Percentiles rank a stretch among this genome's conserved stretches.
phyloP scores from a whole-genome alignment of 1,284 basidiomycete genomes.

The Cutaneotrichosporon spelunceum region DNA sequence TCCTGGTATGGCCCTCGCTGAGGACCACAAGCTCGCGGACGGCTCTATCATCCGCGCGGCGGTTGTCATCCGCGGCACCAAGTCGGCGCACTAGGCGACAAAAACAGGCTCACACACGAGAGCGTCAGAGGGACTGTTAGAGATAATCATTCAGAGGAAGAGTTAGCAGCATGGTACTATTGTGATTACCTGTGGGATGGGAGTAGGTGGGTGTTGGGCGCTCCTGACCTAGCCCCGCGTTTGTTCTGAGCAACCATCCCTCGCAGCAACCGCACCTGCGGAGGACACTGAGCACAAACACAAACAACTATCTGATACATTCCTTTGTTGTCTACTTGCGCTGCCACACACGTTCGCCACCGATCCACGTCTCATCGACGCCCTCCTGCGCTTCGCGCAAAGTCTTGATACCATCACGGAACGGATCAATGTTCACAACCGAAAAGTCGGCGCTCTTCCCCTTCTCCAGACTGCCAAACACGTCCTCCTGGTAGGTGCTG shows the following conservation, averaged over 20 bases:
- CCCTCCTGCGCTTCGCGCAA: slow-evolving; percentile 30
- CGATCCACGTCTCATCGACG: slow-evolving; percentile 33
- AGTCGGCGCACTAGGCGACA: slow-evolving; percentile 3
- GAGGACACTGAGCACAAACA: too few relatives aligned
- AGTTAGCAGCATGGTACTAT: neutral
- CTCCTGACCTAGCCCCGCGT: neutral
- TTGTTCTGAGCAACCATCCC: too few relatives aligned
- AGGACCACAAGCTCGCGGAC: slow-evolving; percentile 12
- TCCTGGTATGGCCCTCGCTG: slow-evolving; percentile 7
- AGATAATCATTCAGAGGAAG: neutral
- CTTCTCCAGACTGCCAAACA: slow-evolving; percentile 23
- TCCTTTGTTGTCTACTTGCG: neutral
- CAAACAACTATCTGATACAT: neutral
- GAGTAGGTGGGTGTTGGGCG: neutral
- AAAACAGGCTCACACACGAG: neutral
- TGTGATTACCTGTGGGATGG: neutral
- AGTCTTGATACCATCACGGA: slow-evolving; percentile 28
- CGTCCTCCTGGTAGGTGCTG: slow-evolving; percentile 20
- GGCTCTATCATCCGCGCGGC: slow-evolving; percentile 14
- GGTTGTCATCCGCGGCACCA: slow-evolving; percentile 12
- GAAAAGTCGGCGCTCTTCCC: slow-evolving; percentile 37
- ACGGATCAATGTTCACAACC: slow-evolving; percentile 33
- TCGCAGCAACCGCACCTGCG: neutral
- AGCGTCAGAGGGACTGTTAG: neutral
- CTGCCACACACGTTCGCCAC: slow-evolving; percentile 23